phyloP scores from a whole-genome alignment of 2,329 filamentous ascomycete genomes.

The Davidsoniella australis region DNA sequence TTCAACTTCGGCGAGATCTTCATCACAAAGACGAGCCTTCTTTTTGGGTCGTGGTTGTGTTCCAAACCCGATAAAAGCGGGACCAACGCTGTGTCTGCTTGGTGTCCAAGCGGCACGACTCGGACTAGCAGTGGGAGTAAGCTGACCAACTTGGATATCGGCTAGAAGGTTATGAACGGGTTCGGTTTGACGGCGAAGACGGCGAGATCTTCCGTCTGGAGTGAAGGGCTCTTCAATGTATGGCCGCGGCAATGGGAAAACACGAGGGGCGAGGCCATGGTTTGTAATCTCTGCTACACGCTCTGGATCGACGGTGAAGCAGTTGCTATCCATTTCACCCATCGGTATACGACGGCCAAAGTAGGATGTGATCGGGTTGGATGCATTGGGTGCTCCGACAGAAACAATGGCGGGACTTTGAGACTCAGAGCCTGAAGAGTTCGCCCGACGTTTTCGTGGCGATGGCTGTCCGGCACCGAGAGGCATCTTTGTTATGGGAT shows the following conservation, averaged over 20 bases:
- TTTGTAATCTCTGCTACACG: conserved; percentile 31
- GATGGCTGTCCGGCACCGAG: conserved; percentile 30
- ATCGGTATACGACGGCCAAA: conserved; percentile 36
- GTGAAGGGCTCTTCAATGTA: conserved; percentile 27
- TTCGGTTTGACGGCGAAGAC: conserved; percentile 34
- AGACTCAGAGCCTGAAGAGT: conserved; percentile 9
- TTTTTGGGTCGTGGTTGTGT: conserved; percentile 29
- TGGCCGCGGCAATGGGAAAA: conserved; percentile 41
- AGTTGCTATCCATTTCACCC: conserved; percentile 46
- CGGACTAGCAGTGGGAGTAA: conserved; percentile 11
- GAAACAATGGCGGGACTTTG: conserved; percentile 11
- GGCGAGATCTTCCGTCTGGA: conserved; percentile 18
- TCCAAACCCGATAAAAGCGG: conserved; percentile 5
- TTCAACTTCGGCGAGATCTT: conserved; percentile 16
- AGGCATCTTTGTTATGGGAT: conserved; percentile 72
- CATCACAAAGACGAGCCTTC: conserved; percentile 38
- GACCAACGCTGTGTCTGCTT: conserved; percentile 15
- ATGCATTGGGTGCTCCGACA: conserved; percentile 15
- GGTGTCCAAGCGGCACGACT: conserved; percentile 11
- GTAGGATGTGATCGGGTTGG: conserved; percentile 37
- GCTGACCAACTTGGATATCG: conserved; percentile 7
- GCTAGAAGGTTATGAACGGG: conserved; percentile 29
- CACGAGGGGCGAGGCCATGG: conserved; percentile 33
- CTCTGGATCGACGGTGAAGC: conserved; percentile 35
- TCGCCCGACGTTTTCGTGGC: conserved; percentile 12